Conservation (phyloP, 129 eudicot genomes). For the Dittrichia graveolens region DNA sequence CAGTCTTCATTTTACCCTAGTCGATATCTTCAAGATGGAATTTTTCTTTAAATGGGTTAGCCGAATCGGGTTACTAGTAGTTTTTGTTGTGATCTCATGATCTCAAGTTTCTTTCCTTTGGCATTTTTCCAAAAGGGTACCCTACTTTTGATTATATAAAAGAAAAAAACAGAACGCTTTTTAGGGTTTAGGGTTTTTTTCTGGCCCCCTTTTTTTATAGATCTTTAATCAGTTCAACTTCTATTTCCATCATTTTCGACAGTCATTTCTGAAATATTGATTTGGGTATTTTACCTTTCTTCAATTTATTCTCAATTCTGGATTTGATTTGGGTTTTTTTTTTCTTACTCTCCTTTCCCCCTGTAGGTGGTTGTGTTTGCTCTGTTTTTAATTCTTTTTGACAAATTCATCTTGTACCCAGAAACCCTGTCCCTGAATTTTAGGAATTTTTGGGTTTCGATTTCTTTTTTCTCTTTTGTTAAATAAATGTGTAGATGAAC, state of each 20-base stretch:
- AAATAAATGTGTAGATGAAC: background rate
- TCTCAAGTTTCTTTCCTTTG: constrained; percentile 26
- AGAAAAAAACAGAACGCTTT: constrained; percentile 7
- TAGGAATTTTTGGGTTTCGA: background rate
- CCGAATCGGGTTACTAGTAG: constrained; percentile 20
- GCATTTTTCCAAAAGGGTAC: constrained; percentile 19
- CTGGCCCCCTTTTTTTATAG: constrained; percentile 5
- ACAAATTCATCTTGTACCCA: background rate
- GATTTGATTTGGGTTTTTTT: background rate
- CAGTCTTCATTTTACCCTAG: constrained; percentile 11
- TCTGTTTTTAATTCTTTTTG: constrained; percentile 13
- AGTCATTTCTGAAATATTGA: background rate
- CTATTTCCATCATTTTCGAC: constrained; percentile 8
- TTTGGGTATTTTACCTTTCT: constrained; percentile 4
- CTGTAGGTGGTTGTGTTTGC: background rate
- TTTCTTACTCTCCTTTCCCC: background rate
- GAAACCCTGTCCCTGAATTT: background rate
- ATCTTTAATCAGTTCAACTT: constrained; percentile 7
- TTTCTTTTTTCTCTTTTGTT: background rate
- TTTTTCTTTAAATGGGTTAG: constrained; percentile 25
- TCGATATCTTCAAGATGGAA: constrained; percentile 42
- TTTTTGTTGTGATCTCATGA: constrained; percentile 23
- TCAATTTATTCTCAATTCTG: background rate
- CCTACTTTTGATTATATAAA: constrained; percentile 19
- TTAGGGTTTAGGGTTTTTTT: constrained; percentile 49